These are phyloP conservation scores for Pleomassaria siparia DNA, from an alignment of 2,329 filamentous ascomycete genomes.

Conservation along the genomic window DNA sequence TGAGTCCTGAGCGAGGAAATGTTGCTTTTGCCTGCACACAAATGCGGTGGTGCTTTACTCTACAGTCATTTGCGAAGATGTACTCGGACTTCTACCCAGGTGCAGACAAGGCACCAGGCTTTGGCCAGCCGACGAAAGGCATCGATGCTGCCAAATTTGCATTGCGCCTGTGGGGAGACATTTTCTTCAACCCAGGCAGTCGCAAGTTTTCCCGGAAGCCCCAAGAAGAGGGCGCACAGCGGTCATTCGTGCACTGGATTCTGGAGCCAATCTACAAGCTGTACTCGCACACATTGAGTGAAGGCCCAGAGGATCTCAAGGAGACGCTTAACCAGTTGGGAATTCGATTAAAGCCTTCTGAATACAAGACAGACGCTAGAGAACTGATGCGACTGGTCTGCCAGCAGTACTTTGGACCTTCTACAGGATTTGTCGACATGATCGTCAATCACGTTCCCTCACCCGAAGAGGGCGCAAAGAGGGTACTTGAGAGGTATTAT, in stretches of 20 bases:
- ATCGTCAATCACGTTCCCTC: constrained; percentile 86
- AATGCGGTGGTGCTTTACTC: constrained; percentile 96
- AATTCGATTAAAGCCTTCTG: constrained; percentile 85
- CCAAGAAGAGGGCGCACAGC: constrained; percentile 74
- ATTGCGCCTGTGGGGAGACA: constrained; percentile 87
- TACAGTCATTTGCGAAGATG: constrained; percentile 94
- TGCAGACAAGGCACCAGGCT: constrained; percentile 32
- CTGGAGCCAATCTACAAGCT: constrained; percentile 98
- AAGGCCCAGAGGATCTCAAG: constrained; percentile 82
- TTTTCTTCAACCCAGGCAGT: constrained; percentile 91
- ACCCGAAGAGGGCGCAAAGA: constrained; percentile 73
- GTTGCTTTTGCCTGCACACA: constrained; percentile 93
- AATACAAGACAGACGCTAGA: constrained; percentile 87
- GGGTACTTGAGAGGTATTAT: constrained; percentile 82
- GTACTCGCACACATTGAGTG: constrained; percentile 91
- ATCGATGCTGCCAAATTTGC: constrained; percentile 82
- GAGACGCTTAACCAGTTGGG: constrained; percentile 76
- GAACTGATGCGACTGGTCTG: constrained; percentile 87
- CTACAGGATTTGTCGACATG: constrained; percentile 94
- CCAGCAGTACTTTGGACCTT: constrained; percentile 91
- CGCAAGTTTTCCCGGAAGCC: constrained; percentile 89
- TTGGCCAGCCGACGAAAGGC: constrained; percentile 36
- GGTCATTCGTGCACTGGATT: constrained; percentile 92
- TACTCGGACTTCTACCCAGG: constrained; percentile 86
- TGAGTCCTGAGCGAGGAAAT: constrained; percentile 96